Evolutionary conservation across 2,329 filamentous ascomycete genomes (phyloP).

Genomic region (Colletotrichum filicis): DNA sequence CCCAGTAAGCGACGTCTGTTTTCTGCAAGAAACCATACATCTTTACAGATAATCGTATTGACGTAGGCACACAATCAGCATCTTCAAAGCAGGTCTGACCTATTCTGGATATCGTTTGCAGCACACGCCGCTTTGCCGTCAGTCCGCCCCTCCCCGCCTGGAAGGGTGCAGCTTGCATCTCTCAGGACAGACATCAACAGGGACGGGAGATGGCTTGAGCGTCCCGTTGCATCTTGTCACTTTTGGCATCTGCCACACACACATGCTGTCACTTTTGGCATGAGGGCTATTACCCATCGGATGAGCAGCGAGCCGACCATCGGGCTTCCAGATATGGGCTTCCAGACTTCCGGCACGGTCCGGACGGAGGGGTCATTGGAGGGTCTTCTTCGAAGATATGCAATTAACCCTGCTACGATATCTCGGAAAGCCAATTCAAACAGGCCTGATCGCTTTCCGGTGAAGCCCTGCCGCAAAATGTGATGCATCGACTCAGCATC

Average conservation of each 20-base stretch:
- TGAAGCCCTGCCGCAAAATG: not conserved
- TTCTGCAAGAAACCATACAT: not conserved
- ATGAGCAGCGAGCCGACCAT: not conserved
- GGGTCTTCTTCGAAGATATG: not conserved
- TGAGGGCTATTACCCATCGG: not conserved
- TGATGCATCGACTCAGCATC: not conserved
- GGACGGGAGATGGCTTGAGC: not conserved
- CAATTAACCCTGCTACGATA: not conserved
- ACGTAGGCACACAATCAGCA: no score
- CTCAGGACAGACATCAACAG: not conserved
- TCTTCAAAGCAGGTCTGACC: not conserved
- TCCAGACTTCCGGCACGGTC: slow-evolving; percentile 4
- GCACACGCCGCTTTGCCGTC: slow-evolving; percentile 10
- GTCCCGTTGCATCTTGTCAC: not conserved
- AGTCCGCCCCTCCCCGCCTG: not conserved
- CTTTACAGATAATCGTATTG: no score
- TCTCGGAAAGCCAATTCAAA: not conserved
- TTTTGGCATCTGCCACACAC: slow-evolving; percentile 3
- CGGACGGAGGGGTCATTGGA: not conserved
- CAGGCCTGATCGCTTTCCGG: not conserved
- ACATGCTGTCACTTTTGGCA: not conserved
- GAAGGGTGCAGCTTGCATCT: slow-evolving; percentile 4
- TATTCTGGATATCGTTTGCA: slow-evolving; percentile 19
- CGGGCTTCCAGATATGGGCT: not conserved
- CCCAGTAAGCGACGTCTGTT: not conserved